Conservation (phyloP, 2,329 filamentous ascomycete species). For the Sclerotinia sclerotiorum region DNA sequence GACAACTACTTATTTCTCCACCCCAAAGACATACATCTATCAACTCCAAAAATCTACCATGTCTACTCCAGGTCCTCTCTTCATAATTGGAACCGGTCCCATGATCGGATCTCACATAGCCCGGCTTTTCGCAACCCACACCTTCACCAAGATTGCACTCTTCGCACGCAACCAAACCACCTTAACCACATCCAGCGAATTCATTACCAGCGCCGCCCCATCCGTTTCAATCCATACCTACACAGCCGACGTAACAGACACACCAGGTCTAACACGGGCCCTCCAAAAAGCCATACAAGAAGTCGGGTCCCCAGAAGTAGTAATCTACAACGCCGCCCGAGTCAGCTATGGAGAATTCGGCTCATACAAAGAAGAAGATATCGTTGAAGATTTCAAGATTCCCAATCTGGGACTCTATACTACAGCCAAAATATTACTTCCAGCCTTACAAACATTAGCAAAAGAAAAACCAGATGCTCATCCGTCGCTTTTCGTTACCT, state of each 20-base stretch:
- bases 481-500: slow-evolving; percentile 18
- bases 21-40: not conserved
- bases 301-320: slow-evolving; percentile 41
- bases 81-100: slow-evolving; percentile 19
- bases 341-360: slow-evolving; percentile 47
- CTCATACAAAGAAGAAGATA: slow-evolving; percentile 45
- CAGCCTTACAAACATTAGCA: not conserved
- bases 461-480: slow-evolving; percentile 9
- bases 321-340: slow-evolving; percentile 54
- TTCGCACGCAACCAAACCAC: slow-evolving; percentile 10
- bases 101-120: slow-evolving; percentile 21
- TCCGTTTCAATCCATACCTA: slow-evolving; percentile 8
- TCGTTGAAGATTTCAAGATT: slow-evolving; percentile 53
- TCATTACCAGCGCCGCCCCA: slow-evolving; percentile 42
- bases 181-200: slow-evolving; percentile 2
- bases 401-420: slow-evolving; percentile 50
- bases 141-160: slow-evolving; percentile 14
- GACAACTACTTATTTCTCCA: not conserved
- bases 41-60: not conserved
- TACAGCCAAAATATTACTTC: slow-evolving; percentile 24
- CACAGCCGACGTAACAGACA: slow-evolving; percentile 9
- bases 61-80: slow-evolving; percentile 20
- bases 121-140: slow-evolving; percentile 13
- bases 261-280: slow-evolving; percentile 41
- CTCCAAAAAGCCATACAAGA: slow-evolving; percentile 45